Evolutionary conservation across 78 protist genomes (phyloP).

Genomic region (Dictyostelium purpureum): DNA sequence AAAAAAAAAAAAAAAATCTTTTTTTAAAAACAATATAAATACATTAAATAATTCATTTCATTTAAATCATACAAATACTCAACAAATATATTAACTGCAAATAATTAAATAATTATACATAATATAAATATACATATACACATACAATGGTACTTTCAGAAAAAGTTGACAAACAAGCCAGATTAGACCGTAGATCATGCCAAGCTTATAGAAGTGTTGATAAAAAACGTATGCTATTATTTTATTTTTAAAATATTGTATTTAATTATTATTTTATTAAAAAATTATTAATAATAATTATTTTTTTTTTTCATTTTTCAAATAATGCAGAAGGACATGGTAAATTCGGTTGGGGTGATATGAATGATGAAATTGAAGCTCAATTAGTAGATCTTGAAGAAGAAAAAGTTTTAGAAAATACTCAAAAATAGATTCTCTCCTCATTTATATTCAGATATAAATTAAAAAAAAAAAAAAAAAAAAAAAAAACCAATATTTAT

Average conservation of each 20-base stretch:
- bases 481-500: background rate
- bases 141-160: constrained; percentile 57
- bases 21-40: background rate
- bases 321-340: constrained; percentile 32
- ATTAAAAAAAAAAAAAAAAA: no score
- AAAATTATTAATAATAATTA: background rate
- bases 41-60: background rate
- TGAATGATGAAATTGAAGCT: background rate
- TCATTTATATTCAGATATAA: background rate
- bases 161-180: constrained; percentile 59
- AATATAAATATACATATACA: background rate
- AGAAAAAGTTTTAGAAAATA: background rate
- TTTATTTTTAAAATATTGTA: background rate
- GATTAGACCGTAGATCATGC: constrained; percentile 70
- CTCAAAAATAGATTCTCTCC: background rate
- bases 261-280: background rate
- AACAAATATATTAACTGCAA: background rate
- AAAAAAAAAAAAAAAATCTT: background rate
- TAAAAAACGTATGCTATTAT: constrained; percentile 10
- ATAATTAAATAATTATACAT: background rate
- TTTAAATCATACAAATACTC: background rate
- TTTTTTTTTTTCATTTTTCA: background rate
- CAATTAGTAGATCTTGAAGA: constrained; percentile 5
- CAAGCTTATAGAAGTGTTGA: constrained; percentile 25
- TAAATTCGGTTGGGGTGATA: constrained; percentile 53